Percentiles rank a stretch among this genome's conserved stretches.
phyloP scores from a whole-genome alignment of 2,329 filamentous ascomycete species.

The Pyricularia sp. region DNA sequence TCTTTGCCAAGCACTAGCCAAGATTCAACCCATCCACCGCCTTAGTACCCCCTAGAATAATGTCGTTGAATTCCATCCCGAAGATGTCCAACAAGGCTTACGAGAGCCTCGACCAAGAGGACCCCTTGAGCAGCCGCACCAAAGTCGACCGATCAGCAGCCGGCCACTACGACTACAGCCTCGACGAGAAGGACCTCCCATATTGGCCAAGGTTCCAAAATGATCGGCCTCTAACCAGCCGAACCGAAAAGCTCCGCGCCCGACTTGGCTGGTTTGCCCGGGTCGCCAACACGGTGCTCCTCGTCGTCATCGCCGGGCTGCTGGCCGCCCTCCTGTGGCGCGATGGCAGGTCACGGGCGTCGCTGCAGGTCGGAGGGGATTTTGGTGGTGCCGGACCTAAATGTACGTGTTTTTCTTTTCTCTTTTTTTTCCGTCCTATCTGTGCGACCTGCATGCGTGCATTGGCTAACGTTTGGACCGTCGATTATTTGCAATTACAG shows the following conservation, averaged over 20 bases:
- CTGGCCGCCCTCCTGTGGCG: neutral
- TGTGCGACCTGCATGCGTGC: no score
- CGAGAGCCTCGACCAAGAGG: neutral
- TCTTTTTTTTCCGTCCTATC: neutral
- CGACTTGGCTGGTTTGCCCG: neutral
- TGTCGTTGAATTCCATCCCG: neutral
- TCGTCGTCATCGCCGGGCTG: neutral
- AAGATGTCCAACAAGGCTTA: neutral
- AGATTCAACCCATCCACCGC: neutral
- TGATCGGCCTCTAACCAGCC: neutral
- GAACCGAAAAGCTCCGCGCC: neutral
- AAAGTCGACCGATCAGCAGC: neutral
- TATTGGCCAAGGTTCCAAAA: neutral
- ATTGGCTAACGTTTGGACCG: neutral
- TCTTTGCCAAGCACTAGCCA: neutral
- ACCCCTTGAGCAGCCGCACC: neutral
- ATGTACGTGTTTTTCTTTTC: neutral
- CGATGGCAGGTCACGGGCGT: neutral
- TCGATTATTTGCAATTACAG: no score
- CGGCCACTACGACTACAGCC: neutral
- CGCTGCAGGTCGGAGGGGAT: neutral
- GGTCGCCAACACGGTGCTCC: neutral
- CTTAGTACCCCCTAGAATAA: neutral
- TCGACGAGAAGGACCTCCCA: neutral
- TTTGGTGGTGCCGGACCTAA: neutral